Evolutionary conservation across 805 yeast species (phyloP), one percentile per base, ranked within the genome.

Genomic region (Teunomyces funiuensis): DNA sequence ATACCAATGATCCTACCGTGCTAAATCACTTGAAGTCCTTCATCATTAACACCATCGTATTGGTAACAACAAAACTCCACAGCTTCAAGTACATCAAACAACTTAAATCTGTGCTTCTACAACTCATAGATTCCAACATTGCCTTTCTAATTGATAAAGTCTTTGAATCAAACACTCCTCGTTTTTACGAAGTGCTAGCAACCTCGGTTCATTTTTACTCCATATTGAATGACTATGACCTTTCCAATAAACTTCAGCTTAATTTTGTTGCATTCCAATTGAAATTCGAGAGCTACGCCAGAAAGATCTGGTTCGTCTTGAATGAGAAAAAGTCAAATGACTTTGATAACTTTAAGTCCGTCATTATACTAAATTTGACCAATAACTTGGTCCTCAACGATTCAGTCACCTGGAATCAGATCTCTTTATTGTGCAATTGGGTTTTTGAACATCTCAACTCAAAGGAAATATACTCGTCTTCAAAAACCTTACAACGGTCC

Each of bases 171-270:
- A 18, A 20, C 18, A 13, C 36, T 10, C 13, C 30, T 28, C 25
- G 20, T 6, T 43, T 28, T 27, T 36, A 36, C n/a, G 22, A 31
- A 13, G 42, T 39, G 10, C 36, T 59, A 11, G 37, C 45, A 18
- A 36, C 50, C 3, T 43, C 60, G 1, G 54, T 56, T 2, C 71
- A 69, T 40, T 47, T 66, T n/a, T 68, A 58, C 41, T 53, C 71
- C 4, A 60, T 68, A 6, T 41, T 67, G 13, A 65, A 63, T 42
- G 73, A 68, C 47, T 58, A 60, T 43, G 73, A 66, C 33, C 47
- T 67, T 9, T 44, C 64, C 8, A 39, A 47, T 15, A 65, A 62
- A 39, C 46, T 67, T 29, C 49, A 53, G n/a, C 40, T 63, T 2
- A 54, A 55, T 37, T 39, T 57, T 5, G 41, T 50, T 6, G 48